Conservation (phyloP, 345 rosid species). For the Theobroma cacao region DNA sequence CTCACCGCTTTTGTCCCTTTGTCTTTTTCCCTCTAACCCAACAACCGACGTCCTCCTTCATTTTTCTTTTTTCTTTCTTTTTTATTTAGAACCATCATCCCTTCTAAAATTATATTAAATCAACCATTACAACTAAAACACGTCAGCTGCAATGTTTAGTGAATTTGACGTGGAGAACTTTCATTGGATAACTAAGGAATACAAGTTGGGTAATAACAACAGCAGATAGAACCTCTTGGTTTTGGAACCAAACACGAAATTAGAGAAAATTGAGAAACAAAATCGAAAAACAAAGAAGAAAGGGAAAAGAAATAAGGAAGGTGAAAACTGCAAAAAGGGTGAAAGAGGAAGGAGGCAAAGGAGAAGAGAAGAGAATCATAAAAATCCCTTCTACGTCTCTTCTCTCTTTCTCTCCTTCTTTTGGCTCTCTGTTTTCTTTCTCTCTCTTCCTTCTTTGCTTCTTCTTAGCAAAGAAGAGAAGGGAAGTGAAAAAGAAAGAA, state of each 20-base stretch:
- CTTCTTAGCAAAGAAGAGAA: constrained; percentile 21
- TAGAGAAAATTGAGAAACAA: background rate
- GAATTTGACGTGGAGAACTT: background rate
- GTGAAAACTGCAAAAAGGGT: background rate
- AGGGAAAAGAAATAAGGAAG: background rate
- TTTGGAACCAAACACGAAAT: background rate
- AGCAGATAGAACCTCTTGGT: constrained; percentile 24
- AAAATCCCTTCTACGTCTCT: constrained; percentile 21
- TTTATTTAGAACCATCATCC: background rate
- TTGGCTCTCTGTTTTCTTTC: constrained; percentile 10
- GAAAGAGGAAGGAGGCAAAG: background rate
- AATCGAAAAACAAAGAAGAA: background rate
- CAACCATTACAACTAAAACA: background rate
- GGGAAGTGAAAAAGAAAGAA: constrained; percentile 10
- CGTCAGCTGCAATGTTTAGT: background rate
- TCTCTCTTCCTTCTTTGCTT: constrained; percentile 42
- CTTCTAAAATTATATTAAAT: background rate
- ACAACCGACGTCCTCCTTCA: constrained; percentile 12
- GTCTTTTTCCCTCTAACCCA: background rate
- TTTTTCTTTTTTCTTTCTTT: background rate
- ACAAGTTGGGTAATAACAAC: background rate
- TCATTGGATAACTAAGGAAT: background rate
- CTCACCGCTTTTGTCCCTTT: constrained; percentile 9
- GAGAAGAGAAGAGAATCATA: background rate
- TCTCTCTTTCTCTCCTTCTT: background rate